Evolutionary conservation across 2,329 filamentous ascomycete species (phyloP), one percentile per base, ranked within the genome.

Genomic region (Trichoderma semiorbis): DNA sequence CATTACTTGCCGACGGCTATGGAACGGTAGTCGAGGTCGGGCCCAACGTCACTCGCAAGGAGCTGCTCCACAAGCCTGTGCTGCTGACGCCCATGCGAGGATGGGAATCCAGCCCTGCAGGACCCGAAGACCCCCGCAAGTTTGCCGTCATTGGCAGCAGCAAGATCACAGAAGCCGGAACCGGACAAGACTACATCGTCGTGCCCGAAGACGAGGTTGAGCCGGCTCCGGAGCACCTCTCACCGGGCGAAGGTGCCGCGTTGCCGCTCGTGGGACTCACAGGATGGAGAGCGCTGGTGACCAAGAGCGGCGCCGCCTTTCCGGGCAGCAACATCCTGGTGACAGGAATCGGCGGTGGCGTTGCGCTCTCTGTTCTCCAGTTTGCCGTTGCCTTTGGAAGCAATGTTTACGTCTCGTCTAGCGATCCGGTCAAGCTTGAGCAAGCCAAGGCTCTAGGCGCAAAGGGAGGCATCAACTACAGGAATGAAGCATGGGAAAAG

Each of bases 261-360:
- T 79, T 98, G 61, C 94, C 95, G 3, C 83, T 98, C 39, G 94
- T 93, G 0, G 95, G 95, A 0, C 79, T 98, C 73, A 98, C 95
- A 1, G 95, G 88, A 7, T 98, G 94, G 94, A 86, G 96, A 58
- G 95, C 95, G 0, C 84, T 97, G 57, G 88, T 96, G 66, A 92
- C 88, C 7, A 98, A 98, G 85, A 90, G 87, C 63, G 88, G 86
- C 6, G 89, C 91, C 75, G 87, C 88, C 7, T 83, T 84, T 71
- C 81, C 83, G 0, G 93, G 93, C 3, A 84, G 88, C 73, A 97
- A 97, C 78, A 85, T 98, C 5, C 84, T 98, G 36, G 83, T 98
- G 55, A 98, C 95, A 5, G 95, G 95, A 0, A 97, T 98, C 80
- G 95, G 95, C 0, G 95, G 95, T 43, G 95, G 95, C 57, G 95